Conservation (phyloP, 192 early-diverging fungal genomes). For the Rhizoclosmatium globosum region DNA sequence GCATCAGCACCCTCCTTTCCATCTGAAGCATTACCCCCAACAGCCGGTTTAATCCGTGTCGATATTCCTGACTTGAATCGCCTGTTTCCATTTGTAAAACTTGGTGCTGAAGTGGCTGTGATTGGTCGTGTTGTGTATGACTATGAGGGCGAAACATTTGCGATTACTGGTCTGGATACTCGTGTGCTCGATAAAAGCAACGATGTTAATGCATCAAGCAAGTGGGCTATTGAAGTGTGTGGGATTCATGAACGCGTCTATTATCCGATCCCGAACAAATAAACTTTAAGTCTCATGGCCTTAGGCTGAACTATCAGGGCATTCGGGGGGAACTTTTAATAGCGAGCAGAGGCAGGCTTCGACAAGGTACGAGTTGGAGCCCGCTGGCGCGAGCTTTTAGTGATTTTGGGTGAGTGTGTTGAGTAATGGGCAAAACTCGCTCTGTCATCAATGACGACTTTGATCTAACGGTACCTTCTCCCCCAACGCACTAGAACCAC, state of each 20-base stretch:
- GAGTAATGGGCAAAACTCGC: too few species aligned
- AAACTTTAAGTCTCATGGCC: too few species aligned
- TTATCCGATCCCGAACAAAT: not conserved
- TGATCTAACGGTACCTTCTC: too few species aligned
- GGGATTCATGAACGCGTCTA: slow-evolving; percentile 14
- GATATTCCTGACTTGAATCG: not conserved
- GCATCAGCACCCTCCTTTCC: not conserved
- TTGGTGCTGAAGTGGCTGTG: slow-evolving; percentile 15
- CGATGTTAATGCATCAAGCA: not conserved
- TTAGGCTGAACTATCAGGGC: too few species aligned
- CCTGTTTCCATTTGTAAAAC: not conserved
- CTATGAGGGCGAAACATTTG: not conserved
- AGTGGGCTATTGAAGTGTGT: not conserved
- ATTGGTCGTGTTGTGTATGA: slow-evolving; percentile 15
- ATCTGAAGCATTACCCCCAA: not conserved
- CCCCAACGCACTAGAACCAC: too few species aligned
- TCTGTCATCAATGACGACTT: too few species aligned
- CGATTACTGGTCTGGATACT: not conserved
- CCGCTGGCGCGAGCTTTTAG: too few species aligned
- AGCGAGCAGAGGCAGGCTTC: too few species aligned
- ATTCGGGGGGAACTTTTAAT: too few species aligned
- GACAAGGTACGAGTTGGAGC: too few species aligned
- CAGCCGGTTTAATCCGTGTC: not conserved
- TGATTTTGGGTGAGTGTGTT: too few species aligned
- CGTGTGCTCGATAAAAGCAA: slow-evolving; percentile 7